phyloP scores from a whole-genome alignment of 176 grass and related monocot species.

The Triticum monococcum region DNA sequence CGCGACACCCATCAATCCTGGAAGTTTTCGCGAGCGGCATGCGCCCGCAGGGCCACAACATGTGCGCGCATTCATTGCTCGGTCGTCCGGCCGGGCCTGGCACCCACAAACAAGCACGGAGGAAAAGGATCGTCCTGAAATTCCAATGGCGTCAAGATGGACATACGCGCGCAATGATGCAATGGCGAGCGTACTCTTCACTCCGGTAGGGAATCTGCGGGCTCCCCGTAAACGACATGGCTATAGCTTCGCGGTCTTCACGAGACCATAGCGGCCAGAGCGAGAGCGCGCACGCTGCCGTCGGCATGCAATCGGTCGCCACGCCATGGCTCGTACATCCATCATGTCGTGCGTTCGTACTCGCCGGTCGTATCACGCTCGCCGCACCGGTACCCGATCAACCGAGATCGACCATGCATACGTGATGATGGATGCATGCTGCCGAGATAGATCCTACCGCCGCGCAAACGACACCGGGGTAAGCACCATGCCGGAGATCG shows the following conservation, averaged over 20 bases:
- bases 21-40: background rate
- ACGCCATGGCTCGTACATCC: background rate
- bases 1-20: background rate
- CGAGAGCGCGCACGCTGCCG: background rate
- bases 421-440: background rate
- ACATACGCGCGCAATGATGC: background rate
- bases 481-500: background rate
- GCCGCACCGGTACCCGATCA: too few species aligned
- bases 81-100: background rate
- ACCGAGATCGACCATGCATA: background rate
- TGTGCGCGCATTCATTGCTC: conserved; percentile 3
- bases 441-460: background rate
- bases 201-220: conserved; percentile 22
- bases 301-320: background rate
- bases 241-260: conserved; percentile 5
- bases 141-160: background rate
- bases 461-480: background rate
- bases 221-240: conserved; percentile 35
- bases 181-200: background rate
- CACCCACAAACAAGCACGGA: background rate
- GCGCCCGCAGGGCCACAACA: background rate
- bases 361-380: background rate
- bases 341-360: background rate
- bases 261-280: conserved; percentile 4
- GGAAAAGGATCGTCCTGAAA: background rate